phyloP scores from a whole-genome alignment of 148 eudicot species.

The Silene latifolia region DNA sequence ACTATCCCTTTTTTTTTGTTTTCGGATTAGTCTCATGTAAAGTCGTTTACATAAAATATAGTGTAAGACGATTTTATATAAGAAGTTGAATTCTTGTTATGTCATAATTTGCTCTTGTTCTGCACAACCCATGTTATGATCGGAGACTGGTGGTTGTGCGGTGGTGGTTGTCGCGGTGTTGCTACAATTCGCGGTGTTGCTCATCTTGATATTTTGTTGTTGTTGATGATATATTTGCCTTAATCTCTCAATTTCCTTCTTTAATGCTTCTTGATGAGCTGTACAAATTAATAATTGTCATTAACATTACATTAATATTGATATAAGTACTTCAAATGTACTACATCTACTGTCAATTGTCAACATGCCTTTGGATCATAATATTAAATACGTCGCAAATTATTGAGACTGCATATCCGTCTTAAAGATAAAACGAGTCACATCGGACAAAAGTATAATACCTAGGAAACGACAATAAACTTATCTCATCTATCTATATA shows the following conservation, averaged over 20 bases:
- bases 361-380: conserved; percentile 12
- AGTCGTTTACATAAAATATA: conserved; percentile 8
- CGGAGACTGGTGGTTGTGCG: conserved; percentile 18
- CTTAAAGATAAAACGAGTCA: no score
- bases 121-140: conserved; percentile 33
- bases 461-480: no score
- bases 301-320: neutral
- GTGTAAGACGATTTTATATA: neutral
- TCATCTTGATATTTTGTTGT: conserved; percentile 33
- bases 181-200: conserved; percentile 17
- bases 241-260: conserved; percentile 83
- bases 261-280: conserved; percentile 95
- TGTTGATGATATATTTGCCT: conserved; percentile 68
- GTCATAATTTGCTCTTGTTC: conserved; percentile 44
- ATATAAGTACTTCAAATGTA: neutral
- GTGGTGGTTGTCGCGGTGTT: neutral
- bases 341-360: neutral
- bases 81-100: conserved; percentile 13
- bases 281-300: conserved; percentile 9
- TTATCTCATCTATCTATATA: no score
- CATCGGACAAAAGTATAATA: no score
- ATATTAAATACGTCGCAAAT: no score
- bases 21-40: conserved; percentile 12
- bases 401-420: no score
- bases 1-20: neutral